Conservation (phyloP, 768 basidiomycete species). For the Termitomyces sp. region DNA sequence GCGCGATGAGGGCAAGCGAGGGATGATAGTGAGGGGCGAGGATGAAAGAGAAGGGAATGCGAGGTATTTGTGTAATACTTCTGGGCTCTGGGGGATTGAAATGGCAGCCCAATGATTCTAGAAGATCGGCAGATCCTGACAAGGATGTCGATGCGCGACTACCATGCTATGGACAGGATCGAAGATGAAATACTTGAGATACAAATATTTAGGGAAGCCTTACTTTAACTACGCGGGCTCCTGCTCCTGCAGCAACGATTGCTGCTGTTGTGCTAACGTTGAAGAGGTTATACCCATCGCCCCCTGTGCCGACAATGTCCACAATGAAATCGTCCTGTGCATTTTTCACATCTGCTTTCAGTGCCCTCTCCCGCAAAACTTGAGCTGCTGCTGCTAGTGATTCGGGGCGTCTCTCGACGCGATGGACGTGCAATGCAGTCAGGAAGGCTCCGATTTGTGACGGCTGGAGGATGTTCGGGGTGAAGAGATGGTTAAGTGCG, state of each 20-base stretch:
- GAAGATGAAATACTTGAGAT: constrained; percentile 2
- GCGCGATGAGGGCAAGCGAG: constrained; percentile 71
- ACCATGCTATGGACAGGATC: constrained; percentile 61
- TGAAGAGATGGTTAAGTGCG: constrained; percentile 73
- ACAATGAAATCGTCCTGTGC: constrained; percentile 66
- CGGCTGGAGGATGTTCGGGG: constrained; percentile 55
- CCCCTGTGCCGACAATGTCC: constrained; percentile 86
- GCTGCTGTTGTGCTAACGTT: constrained; percentile 95
- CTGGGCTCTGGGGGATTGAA: constrained; percentile 63
- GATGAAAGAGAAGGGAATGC: constrained; percentile 85
- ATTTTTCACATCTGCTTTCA: constrained; percentile 56
- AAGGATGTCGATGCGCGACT: constrained; percentile 88
- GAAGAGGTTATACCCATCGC: constrained; percentile 94
- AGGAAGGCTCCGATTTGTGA: constrained; percentile 88
- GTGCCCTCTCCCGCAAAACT: constrained; percentile 63
- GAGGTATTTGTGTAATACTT: constrained; percentile 51
- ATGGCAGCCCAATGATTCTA: constrained; percentile 76
- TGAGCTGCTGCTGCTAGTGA: constrained; percentile 76
- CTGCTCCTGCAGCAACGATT: constrained; percentile 91
- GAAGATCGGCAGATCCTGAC: constrained; percentile 90
- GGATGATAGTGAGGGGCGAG: constrained; percentile 95
- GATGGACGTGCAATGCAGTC: constrained; percentile 76
- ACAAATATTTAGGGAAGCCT: neutral
- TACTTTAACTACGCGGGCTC: constrained; percentile 90
- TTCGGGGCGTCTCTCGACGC: constrained; percentile 70